Conservation (phyloP, 2,329 filamentous ascomycete species). For the Trichoderma hamatum region DNA sequence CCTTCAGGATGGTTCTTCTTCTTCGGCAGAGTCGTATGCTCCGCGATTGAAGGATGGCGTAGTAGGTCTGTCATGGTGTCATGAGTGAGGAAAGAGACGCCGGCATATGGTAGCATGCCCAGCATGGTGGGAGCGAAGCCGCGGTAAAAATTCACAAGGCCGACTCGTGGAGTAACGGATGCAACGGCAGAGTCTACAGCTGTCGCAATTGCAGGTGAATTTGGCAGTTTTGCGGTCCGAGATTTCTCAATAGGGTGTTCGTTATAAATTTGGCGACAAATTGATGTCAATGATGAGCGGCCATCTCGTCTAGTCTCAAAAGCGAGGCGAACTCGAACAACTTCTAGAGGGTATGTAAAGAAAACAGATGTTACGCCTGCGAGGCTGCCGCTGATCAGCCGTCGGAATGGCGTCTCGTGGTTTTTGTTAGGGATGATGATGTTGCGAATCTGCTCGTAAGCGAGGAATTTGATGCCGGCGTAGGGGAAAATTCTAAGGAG, state of each 20-base stretch:
- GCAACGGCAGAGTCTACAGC: slow-evolving; percentile 48
- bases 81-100: slow-evolving; percentile 93
- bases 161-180: slow-evolving; percentile 61
- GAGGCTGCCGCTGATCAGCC: slow-evolving; percentile 72
- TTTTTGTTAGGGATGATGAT: slow-evolving; percentile 70
- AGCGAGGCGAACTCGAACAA: slow-evolving; percentile 87
- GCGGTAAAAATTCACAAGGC: slow-evolving; percentile 89
- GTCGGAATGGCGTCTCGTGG: slow-evolving; percentile 78
- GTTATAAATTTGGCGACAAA: slow-evolving; percentile 84
- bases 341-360: slow-evolving; percentile 92
- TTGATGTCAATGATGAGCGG: slow-evolving; percentile 70
- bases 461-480: slow-evolving; percentile 95
- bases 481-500: slow-evolving; percentile 95
- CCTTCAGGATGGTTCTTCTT: slow-evolving; percentile 56
- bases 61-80: slow-evolving; percentile 86
- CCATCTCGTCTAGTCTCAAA: slow-evolving; percentile 85
- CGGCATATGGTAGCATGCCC: slow-evolving; percentile 96
- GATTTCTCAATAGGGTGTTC: slow-evolving; percentile 60
- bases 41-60: slow-evolving; percentile 66
- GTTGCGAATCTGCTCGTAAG: slow-evolving; percentile 92
- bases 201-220: slow-evolving; percentile 38
- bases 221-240: slow-evolving; percentile 37
- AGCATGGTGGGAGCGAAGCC: slow-evolving; percentile 88
- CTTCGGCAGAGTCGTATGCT: slow-evolving; percentile 74
- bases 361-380: slow-evolving; percentile 91